Base-by-base conservation (phyloP, 73 alveolate species). In the Effrenium voratum region DNA sequence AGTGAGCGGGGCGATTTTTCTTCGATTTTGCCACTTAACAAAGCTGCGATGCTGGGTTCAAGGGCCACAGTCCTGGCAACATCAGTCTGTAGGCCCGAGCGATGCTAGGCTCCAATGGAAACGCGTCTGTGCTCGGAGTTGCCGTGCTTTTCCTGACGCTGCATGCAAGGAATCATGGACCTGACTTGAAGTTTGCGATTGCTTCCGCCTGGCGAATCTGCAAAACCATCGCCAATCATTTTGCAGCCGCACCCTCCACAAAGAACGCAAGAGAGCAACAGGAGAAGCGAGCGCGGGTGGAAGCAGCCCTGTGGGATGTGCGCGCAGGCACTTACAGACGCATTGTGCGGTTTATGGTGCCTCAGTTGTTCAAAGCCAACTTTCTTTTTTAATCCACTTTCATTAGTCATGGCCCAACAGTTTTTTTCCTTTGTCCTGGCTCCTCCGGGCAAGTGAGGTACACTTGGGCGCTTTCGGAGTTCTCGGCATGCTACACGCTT, bases 301-400 rank as follows among this genome's bases (percentile, higher is more conserved):
- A 81, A n/a, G 49, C 45, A 34, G 92, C 75, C 8, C 38, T 81
- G 28, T 81, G 92, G 92, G 92, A 81, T 5, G 92, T 81, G 34
- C 92, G 75, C 34, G 92, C 92, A 3, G 24, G 92, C 26, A 50
- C 92, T 2, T 81, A 49, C 38, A 6, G 16, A 38, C 92, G 49
- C 32, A 30, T 38, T 5, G 34, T n/a, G 75, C 49, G 49, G 41
- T 81, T 81, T 34, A 26, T 81, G 72, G 50, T n/a, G n/a, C n/a
- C n/a, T n/a, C n/a, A n/a, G n/a, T n/a, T n/a, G n/a, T n/a, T n/a
- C n/a, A n/a, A n/a, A n/a, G n/a, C n/a, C n/a, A n/a, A n/a, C n/a
- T n/a, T n/a, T n/a, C n/a, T n/a, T n/a, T n/a, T n/a, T n/a, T n/a
- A n/a, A n/a, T n/a, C n/a, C n/a, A n/a, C n/a, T n/a, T n/a, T n/a